Conservation (phyloP, 768 basidiomycete genomes). For the Pleurotus sapidus region DNA sequence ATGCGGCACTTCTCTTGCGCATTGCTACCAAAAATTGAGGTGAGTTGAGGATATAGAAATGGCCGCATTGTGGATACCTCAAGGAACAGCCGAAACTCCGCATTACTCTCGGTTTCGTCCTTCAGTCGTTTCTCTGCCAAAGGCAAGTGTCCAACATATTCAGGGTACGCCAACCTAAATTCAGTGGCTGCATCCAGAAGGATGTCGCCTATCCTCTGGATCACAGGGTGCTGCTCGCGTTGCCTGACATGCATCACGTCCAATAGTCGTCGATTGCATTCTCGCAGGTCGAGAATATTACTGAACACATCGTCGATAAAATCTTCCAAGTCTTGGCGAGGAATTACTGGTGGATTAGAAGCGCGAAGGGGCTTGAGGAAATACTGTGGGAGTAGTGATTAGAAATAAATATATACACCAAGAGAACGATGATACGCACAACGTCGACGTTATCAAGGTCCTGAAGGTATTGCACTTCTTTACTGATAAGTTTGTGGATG, state of each 20-base stretch:
- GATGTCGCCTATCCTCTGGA: conserved; percentile 84
- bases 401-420: neutral
- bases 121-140: conserved; percentile 84
- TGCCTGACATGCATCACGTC: conserved; percentile 87
- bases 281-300: conserved; percentile 84
- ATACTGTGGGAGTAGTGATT: neutral
- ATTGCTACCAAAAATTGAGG: conserved; percentile 29
- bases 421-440: conserved; percentile 24
- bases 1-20: conserved; percentile 36
- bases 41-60: neutral
- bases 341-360: conserved; percentile 41
- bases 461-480: conserved; percentile 86
- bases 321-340: conserved; percentile 58
- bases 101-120: conserved; percentile 80
- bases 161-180: conserved; percentile 83
- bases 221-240: conserved; percentile 79
- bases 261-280: conserved; percentile 78
- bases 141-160: conserved; percentile 82
- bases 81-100: conserved; percentile 79
- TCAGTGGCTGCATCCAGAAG: conserved; percentile 85
- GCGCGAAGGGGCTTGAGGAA: conserved; percentile 47
- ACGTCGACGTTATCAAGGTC: conserved; percentile 84
- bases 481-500: conserved; percentile 85
- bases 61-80: conserved; percentile 49
- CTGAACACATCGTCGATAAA: conserved; percentile 91